Conservation (phyloP, 441 rosid genomes). For the Adansonia grandidieri region DNA sequence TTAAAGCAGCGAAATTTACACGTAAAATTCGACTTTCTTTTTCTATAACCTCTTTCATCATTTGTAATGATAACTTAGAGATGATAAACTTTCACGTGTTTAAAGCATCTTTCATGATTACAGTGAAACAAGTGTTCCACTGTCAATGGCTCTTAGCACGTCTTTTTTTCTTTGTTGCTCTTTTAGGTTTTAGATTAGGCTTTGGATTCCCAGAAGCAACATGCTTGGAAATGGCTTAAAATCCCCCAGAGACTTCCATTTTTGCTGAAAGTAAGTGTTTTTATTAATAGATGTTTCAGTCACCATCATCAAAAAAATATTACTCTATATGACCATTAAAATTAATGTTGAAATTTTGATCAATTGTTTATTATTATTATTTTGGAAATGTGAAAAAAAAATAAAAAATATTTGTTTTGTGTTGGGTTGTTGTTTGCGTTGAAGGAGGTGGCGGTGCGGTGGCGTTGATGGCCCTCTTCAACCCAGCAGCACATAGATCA, state of each 20-base stretch:
- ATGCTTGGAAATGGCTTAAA: conserved; percentile 5
- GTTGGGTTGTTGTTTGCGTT: too few species aligned
- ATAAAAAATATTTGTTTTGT: too few species aligned
- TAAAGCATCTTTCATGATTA: conserved; percentile 26
- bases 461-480: conserved; percentile 6
- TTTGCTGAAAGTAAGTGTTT: neutral
- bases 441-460: neutral
- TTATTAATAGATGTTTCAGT: conserved; percentile 8
- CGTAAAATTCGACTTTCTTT: conserved; percentile 13
- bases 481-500: neutral
- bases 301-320: neutral
- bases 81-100: neutral
- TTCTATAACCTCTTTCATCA: neutral
- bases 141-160: conserved; percentile 15
- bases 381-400: too few species aligned
- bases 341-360: too few species aligned
- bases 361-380: too few species aligned
- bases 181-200: neutral
- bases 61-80: conserved; percentile 11
- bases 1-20: neutral
- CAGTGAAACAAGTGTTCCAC: conserved; percentile 11
- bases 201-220: conserved; percentile 22
- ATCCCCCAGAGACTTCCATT: neutral
- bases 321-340: too few species aligned
- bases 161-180: neutral